Percentiles rank a stretch among this genome's conserved stretches.
These are phyloP conservation scores for Sicyos edulis DNA, from an alignment of 306 rosid genomes.

Conservation along the genomic window DNA sequence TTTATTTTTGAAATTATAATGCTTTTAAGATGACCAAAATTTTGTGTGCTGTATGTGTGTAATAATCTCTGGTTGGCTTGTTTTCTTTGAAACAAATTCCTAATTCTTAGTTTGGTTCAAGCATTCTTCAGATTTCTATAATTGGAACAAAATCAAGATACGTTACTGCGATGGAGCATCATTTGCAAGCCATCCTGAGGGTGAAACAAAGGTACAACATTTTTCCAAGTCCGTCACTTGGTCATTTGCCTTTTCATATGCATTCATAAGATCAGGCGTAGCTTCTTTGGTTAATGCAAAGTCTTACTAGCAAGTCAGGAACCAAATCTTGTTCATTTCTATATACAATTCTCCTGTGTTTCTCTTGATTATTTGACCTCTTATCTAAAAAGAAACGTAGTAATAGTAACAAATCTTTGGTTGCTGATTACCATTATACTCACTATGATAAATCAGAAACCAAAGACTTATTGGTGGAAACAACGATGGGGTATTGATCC, in stretches of 20 bases:
- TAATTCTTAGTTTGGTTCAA: conserved; percentile 30
- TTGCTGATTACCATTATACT: too few relatives aligned
- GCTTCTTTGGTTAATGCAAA: neutral
- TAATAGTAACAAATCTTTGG: neutral
- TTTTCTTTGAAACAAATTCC: neutral
- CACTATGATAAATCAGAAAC: too few relatives aligned
- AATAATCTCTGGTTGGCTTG: conserved; percentile 8
- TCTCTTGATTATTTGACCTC: neutral
- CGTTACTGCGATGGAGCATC: conserved; percentile 97
- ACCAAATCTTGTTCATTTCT: neutral
- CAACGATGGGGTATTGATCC: too few relatives aligned
- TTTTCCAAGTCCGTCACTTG: neutral
- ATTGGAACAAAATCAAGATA: conserved; percentile 93
- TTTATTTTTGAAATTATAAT: neutral
- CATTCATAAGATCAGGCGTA: neutral
- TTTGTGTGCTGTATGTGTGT: neutral
- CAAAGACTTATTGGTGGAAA: too few relatives aligned
- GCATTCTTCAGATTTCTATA: conserved; percentile 70
- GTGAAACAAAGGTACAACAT: conserved; percentile 45
- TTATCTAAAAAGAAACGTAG: neutral
- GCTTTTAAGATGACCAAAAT: neutral
- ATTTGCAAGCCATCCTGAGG: conserved; percentile 72
- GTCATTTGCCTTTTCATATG: neutral
- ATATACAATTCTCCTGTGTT: neutral
- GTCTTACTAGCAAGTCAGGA: neutral